These are phyloP conservation scores for Linnemannia zychae DNA, from an alignment of 192 early-diverging fungal genomes.

Conservation along the genomic window DNA sequence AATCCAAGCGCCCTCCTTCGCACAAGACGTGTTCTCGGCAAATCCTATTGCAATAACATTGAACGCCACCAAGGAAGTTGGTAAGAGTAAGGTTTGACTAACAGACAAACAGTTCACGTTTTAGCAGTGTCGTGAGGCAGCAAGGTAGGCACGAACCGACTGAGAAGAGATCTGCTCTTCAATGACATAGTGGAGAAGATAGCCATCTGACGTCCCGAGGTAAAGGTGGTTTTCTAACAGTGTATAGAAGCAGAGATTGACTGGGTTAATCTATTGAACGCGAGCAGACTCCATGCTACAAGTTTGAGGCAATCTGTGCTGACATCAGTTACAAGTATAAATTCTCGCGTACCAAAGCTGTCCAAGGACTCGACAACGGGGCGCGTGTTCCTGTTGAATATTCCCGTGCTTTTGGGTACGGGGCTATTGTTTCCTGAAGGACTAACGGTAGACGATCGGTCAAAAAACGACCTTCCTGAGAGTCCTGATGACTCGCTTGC, in stretches of 20 bases:
- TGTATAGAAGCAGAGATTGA: background rate
- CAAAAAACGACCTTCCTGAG: conserved; percentile 38
- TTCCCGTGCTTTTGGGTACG: conserved; percentile 33
- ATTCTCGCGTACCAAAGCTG: conserved; percentile 42
- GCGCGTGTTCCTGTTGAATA: conserved; percentile 47
- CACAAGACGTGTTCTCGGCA: conserved; percentile 55
- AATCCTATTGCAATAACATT: conserved; percentile 18
- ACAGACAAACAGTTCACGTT: background rate
- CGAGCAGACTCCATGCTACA: background rate
- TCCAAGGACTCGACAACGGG: conserved; percentile 42
- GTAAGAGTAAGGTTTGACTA: background rate
- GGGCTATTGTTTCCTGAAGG: conserved; percentile 21
- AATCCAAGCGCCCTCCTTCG: conserved; percentile 66
- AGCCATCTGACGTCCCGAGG: conserved; percentile 82
- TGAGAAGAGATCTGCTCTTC: conserved; percentile 60
- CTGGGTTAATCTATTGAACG: background rate
- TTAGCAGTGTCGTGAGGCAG: background rate
- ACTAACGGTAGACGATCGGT: conserved; percentile 23
- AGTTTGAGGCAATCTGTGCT: background rate
- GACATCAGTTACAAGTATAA: background rate
- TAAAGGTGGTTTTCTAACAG: conserved; percentile 77
- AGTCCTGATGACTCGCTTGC: conserved; percentile 30
- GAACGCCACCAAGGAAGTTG: background rate
- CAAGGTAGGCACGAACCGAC: conserved; percentile 31
- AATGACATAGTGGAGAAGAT: conserved; percentile 75